phyloP scores from a whole-genome alignment of 768 basidiomycete genomes.

The Suillus paluster region DNA sequence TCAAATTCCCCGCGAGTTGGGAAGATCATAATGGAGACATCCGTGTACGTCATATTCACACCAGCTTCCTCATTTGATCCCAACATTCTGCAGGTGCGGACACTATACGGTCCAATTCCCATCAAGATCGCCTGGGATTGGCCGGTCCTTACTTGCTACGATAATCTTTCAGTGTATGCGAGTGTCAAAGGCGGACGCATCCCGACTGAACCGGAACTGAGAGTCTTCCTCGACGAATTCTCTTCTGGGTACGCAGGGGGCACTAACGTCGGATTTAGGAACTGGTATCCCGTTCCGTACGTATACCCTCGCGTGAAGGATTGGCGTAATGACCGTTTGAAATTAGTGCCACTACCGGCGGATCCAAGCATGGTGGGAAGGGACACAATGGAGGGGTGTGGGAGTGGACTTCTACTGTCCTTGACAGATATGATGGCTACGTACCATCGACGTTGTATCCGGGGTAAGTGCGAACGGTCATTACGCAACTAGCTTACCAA shows the following conservation, averaged over 20 bases:
- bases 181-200: constrained; percentile 89
- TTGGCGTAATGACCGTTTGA: background rate
- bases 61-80: background rate
- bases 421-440: constrained; percentile 78
- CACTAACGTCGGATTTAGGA: constrained; percentile 84
- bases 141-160: constrained; percentile 84
- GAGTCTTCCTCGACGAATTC: constrained; percentile 77
- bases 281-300: constrained; percentile 94
- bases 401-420: constrained; percentile 93
- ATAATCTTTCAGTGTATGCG: constrained; percentile 81
- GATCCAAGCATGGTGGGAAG: constrained; percentile 50
- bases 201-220: constrained; percentile 88
- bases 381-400: constrained; percentile 95
- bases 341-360: constrained; percentile 69
- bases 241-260: constrained; percentile 76
- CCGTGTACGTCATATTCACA: constrained; percentile 43
- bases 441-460: constrained; percentile 81
- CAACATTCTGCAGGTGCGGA: constrained; percentile 61
- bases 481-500: background rate
- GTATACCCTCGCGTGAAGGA: constrained; percentile 32
- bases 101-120: constrained; percentile 83
- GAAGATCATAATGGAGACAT: constrained; percentile 53
- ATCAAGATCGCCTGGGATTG: constrained; percentile 80
- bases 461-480: constrained; percentile 52
- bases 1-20: constrained; percentile 77